A percentile compares a stretch with the other conserved stretches of the same genome.
Conservation (phyloP, 345 rosid species). For the Euphorbia tirucalli region DNA sequence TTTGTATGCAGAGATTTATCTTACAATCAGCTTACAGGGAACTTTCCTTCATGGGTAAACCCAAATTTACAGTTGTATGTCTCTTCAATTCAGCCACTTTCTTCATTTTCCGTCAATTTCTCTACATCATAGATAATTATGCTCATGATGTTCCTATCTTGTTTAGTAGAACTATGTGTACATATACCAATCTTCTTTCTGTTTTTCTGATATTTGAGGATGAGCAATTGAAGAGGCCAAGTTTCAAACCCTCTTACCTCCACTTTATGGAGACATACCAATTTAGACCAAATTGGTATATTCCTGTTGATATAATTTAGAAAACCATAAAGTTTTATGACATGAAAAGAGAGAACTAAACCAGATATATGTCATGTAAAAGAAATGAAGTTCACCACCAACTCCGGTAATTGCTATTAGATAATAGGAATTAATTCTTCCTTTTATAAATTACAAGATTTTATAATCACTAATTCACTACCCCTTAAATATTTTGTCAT, state of each 20-base stretch:
- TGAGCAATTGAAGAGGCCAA: too few species aligned
- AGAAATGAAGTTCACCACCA: not conserved
- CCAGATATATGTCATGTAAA: not conserved
- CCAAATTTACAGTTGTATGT: conserved; percentile 31
- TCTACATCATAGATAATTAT: not conserved
- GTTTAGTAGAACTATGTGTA: not conserved
- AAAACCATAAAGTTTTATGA: not conserved
- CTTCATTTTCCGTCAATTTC: conserved; percentile 5
- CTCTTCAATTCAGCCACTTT: not conserved
- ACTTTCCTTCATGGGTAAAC: conserved; percentile 34
- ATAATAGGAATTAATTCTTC: not conserved
- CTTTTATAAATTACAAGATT: not conserved
- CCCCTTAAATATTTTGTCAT: not conserved
- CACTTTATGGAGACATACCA: too few species aligned
- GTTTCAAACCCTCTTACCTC: too few species aligned
- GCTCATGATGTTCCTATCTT: not conserved
- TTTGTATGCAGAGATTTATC: conserved; percentile 39
- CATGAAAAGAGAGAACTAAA: not conserved
- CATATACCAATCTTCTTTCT: too few species aligned
- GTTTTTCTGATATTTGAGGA: too few species aligned
- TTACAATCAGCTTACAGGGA: conserved; percentile 34
- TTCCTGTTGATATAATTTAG: too few species aligned
- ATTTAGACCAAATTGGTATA: too few species aligned
- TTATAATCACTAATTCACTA: not conserved
- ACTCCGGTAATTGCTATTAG: not conserved